A percentile compares a stretch with the other conserved stretches of the same genome.
Conservation (phyloP, 2,329 filamentous ascomycete species). For the Pseudopithomyces maydicus region DNA sequence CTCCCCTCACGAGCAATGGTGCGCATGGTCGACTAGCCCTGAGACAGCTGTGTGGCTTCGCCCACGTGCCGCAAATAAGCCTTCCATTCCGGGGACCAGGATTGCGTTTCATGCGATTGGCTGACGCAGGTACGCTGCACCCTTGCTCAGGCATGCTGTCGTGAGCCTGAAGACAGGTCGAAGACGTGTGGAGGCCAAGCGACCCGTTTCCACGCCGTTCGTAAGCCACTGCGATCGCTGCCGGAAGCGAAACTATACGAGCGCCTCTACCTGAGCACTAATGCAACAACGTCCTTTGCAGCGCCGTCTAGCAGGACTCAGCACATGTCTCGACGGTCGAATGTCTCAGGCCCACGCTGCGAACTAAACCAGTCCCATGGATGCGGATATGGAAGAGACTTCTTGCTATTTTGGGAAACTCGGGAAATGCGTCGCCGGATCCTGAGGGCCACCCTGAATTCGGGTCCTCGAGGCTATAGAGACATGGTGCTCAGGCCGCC, state of each 20-base stretch:
- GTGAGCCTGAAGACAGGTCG: not conserved
- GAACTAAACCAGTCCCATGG: not conserved
- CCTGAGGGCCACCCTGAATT: not conserved
- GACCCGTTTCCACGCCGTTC: slow-evolving; percentile 2
- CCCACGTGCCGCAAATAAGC: slow-evolving; percentile 20
- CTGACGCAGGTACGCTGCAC: slow-evolving; percentile 1
- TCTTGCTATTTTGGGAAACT: slow-evolving; percentile 1
- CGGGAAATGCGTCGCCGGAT: not conserved
- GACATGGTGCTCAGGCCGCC: slow-evolving; percentile 3
- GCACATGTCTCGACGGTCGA: not conserved
- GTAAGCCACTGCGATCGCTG: not conserved
- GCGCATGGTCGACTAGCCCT: not conserved
- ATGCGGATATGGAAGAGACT: not conserved
- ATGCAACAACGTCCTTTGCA: not conserved
- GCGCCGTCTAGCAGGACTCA: not conserved
- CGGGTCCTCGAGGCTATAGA: not conserved
- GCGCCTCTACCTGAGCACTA: not conserved
- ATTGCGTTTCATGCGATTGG: slow-evolving; percentile 4
- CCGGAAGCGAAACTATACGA: not conserved
- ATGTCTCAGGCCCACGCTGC: not conserved
- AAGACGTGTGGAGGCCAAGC: not conserved
- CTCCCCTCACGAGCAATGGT: not conserved
- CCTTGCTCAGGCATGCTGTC: not conserved
- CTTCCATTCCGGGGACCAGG: slow-evolving; percentile 6
- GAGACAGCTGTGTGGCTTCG: slow-evolving; percentile 4